These are phyloP conservation scores for Solanum lycopersicoides DNA, from an alignment of 257 asterid species.

Conservation along the genomic window DNA sequence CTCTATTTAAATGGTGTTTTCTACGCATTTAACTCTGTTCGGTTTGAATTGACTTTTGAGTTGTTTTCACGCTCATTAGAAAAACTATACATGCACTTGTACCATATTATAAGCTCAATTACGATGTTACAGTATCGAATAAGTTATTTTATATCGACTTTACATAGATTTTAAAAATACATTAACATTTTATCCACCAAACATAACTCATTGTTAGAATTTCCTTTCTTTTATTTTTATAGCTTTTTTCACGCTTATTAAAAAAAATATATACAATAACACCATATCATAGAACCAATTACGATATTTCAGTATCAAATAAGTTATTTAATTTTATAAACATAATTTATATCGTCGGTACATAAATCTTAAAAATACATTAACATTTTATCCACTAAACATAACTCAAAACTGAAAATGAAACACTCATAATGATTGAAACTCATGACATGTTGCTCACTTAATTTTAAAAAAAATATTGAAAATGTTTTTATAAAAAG, in stretches of 20 bases:
- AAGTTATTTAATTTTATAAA: not conserved
- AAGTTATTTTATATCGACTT: not conserved
- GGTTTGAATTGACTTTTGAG: not conserved
- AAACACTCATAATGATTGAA: not conserved
- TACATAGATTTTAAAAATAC: not conserved
- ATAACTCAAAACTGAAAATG: not conserved
- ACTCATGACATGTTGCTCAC: not conserved
- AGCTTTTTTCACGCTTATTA: too few species aligned
- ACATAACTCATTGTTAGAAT: not conserved
- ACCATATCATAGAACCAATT: not conserved
- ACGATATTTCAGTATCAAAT: too few species aligned
- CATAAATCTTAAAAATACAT: not conserved
- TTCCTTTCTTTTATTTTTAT: too few species aligned
- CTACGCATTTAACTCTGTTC: not conserved
- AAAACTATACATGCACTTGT: too few species aligned
- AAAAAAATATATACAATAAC: too few species aligned
- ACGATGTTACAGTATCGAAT: not conserved
- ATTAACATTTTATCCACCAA: not conserved
- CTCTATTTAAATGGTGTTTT: not conserved
- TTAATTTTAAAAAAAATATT: not conserved
- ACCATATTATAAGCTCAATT: not conserved
- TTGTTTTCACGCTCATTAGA: not conserved
- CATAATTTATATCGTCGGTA: not conserved
- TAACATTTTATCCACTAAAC: not conserved
- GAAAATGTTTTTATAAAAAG: not conserved